These are phyloP conservation scores for Melaleuca alternifolia DNA, from an alignment of 345 rosid species.

Conservation along the genomic window DNA sequence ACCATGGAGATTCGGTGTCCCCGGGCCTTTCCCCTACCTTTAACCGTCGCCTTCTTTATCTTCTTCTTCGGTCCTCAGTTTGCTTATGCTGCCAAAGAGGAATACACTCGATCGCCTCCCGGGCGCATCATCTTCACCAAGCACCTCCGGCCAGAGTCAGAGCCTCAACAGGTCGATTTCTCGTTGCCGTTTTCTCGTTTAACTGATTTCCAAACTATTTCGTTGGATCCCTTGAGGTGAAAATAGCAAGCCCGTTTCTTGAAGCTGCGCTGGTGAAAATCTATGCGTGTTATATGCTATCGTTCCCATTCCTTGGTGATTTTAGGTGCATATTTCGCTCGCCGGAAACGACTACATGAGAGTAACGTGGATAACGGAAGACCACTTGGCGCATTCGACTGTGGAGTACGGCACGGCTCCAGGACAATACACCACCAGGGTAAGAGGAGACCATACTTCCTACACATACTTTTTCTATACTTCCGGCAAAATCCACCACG, in stretches of 20 bases:
- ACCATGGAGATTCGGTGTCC: neutral
- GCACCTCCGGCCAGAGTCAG: conserved; percentile 43
- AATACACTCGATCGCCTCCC: conserved; percentile 43
- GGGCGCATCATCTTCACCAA: conserved; percentile 31
- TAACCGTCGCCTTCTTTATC: neutral
- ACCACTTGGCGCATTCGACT: conserved; percentile 25
- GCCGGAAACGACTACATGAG: conserved; percentile 59
- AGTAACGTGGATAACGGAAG: conserved; percentile 66
- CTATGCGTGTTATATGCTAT: neutral
- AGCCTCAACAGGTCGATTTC: conserved; percentile 69
- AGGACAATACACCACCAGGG: conserved; percentile 31
- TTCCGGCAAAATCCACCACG: conserved; percentile 76
- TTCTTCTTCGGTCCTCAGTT: neutral
- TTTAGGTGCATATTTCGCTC: conserved; percentile 71
- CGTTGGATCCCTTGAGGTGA: neutral
- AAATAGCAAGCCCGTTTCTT: neutral
- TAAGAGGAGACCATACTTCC: conserved; percentile 45
- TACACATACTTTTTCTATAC: conserved; percentile 58
- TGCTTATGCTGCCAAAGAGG: neutral
- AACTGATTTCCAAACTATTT: neutral
- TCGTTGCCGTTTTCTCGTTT: neutral
- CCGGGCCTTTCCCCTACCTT: neutral
- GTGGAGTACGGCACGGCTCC: conserved; percentile 56
- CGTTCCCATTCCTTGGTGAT: neutral
- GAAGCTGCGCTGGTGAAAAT: neutral